Conservation (phyloP, 257 asterid genomes). For the Ligustrum vulgare region DNA sequence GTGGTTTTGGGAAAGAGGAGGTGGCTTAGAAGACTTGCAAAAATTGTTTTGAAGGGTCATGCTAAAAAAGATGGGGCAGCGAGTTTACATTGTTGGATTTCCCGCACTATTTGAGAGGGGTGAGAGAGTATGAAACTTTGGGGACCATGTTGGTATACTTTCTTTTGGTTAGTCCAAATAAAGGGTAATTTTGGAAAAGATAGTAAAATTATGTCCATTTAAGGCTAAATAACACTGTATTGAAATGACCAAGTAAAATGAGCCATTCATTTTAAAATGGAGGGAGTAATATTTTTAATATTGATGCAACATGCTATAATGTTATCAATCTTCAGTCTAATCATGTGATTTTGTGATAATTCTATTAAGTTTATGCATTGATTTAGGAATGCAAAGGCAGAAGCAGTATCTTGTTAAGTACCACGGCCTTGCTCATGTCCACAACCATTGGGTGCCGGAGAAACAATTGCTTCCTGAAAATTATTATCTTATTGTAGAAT, state of each 20-base stretch:
- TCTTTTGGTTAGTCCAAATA: background rate
- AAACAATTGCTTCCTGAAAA: slow-evolving; percentile 45
- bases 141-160: background rate
- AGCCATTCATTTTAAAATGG: background rate
- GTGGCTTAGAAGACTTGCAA: background rate
- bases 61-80: background rate
- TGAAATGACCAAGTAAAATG: background rate
- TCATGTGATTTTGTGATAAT: slow-evolving; percentile 25
- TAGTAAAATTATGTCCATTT: background rate
- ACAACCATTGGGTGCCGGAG: slow-evolving; percentile 74
- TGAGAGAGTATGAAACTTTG: background rate
- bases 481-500: slow-evolving; percentile 44
- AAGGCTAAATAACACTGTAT: background rate
- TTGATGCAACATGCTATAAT: slow-evolving; percentile 13
- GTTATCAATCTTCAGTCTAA: slow-evolving; percentile 20
- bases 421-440: slow-evolving; percentile 69
- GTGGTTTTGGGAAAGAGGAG: background rate
- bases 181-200: background rate
- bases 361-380: slow-evolving; percentile 22
- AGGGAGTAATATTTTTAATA: background rate
- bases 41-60: background rate
- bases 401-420: slow-evolving; percentile 75
- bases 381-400: slow-evolving; percentile 56
- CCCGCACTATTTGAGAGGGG: background rate
- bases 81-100: background rate